phyloP scores from a whole-genome alignment of 176 grass and related monocot genomes.

The Carex pumila region DNA sequence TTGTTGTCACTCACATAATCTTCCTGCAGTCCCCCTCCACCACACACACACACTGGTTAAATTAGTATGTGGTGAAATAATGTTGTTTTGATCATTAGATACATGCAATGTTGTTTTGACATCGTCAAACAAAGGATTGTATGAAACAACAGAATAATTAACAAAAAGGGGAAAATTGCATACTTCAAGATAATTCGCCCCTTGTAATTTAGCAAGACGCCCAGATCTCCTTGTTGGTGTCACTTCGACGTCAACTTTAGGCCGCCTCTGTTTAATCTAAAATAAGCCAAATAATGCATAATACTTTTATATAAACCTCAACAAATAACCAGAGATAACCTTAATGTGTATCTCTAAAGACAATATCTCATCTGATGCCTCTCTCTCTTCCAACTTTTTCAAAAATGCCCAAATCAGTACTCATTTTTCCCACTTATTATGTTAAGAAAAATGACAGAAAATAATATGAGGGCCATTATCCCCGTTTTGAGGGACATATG shows the following conservation, averaged over 20 bases:
- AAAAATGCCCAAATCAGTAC: background rate
- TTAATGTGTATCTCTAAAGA: background rate
- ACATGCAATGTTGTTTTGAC: background rate
- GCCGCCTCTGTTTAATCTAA: constrained; percentile 61
- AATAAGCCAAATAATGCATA: background rate
- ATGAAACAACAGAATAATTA: background rate
- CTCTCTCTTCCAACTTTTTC: background rate
- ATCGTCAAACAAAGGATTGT: background rate
- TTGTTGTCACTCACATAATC: background rate
- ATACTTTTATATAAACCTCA: background rate
- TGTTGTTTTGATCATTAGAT: too few relatives aligned
- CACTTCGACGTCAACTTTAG: constrained; percentile 37
- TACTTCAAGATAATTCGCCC: constrained; percentile 55
- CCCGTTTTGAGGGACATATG: background rate
- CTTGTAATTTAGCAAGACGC: constrained; percentile 47
- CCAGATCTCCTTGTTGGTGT: constrained; percentile 54
- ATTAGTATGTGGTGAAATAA: background rate
- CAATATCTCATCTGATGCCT: background rate
- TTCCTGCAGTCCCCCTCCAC: background rate
- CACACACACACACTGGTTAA: too few relatives aligned
- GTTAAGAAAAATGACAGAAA: background rate
- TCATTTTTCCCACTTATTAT: background rate
- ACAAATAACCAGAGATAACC: background rate
- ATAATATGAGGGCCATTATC: background rate
- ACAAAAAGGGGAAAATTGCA: background rate